A percentile compares a stretch with the other conserved stretches of the same genome.
Evolutionary conservation across 2,329 filamentous ascomycete genomes (phyloP).

Genomic region (Xylariaceae sp.): DNA sequence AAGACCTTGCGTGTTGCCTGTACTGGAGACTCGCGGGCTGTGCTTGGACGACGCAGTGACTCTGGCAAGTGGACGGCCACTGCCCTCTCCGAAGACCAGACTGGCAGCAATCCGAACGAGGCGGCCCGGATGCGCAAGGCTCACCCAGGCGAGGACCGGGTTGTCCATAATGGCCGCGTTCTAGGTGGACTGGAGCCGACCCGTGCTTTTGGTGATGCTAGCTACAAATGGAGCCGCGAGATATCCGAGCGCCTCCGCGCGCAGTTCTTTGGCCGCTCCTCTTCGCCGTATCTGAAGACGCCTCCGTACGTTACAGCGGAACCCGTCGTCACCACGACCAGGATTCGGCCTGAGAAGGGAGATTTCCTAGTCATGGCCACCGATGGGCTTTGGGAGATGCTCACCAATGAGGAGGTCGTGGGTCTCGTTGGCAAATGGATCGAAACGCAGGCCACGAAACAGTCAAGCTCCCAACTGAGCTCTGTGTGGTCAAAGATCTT

Average conservation of each 20-base stretch:
- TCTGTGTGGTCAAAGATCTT: slow-evolving; percentile 60
- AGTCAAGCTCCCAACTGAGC: slow-evolving; percentile 58
- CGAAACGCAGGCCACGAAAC: slow-evolving; percentile 57
- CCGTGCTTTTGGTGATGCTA: slow-evolving; percentile 90
- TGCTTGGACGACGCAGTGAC: slow-evolving; percentile 69
- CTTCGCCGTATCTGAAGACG: slow-evolving; percentile 71
- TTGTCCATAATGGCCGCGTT: slow-evolving; percentile 82
- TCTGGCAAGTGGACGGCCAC: slow-evolving; percentile 92
- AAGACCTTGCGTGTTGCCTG: slow-evolving; percentile 90
- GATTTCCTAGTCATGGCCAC: slow-evolving; percentile 97
- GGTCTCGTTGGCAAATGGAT: slow-evolving; percentile 96
- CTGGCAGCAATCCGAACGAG: slow-evolving; percentile 80
- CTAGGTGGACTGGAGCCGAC: slow-evolving; percentile 88
- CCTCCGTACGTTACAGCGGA: slow-evolving; percentile 97
- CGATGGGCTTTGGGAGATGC: slow-evolving; percentile 97
- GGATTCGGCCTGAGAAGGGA: slow-evolving; percentile 79
- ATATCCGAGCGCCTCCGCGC: slow-evolving; percentile 74
- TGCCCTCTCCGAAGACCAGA: slow-evolving; percentile 86
- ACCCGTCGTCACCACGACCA: slow-evolving; percentile 86
- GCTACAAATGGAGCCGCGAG: slow-evolving; percentile 91
- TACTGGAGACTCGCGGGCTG: slow-evolving; percentile 91
- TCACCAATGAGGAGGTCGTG: slow-evolving; percentile 96
- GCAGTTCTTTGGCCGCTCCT: slow-evolving; percentile 80
- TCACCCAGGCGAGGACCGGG: slow-evolving; percentile 83
- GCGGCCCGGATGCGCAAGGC: slow-evolving; percentile 72